Evolutionary conservation across 495 filamentous ascomycete genomes (phyloP).

Genomic region (Daldinia grandis): DNA sequence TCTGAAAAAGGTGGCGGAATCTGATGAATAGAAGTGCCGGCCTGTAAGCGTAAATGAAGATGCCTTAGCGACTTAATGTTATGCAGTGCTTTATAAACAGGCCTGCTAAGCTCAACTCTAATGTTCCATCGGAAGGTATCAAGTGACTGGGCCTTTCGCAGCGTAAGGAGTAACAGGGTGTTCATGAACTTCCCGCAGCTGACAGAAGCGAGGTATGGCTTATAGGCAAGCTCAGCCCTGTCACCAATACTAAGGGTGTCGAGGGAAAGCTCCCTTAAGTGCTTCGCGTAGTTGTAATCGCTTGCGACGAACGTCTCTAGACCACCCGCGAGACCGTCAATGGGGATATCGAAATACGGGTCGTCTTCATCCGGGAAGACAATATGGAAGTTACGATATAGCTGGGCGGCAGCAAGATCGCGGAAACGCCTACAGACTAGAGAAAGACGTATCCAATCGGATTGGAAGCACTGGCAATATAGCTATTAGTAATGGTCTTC

Average conservation of each 20-base stretch:
- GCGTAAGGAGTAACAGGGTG: constrained; percentile 63
- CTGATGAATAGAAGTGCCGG: constrained; percentile 58
- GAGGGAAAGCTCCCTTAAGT: constrained; percentile 60
- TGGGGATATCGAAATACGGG: constrained; percentile 51
- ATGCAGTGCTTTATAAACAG: constrained; percentile 65
- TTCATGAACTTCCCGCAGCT: constrained; percentile 70
- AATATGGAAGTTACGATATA: constrained; percentile 67
- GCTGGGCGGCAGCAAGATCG: constrained; percentile 61
- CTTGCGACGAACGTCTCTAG: constrained; percentile 68
- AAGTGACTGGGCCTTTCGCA: constrained; percentile 61
- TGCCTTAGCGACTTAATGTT: constrained; percentile 59
- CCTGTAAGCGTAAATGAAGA: constrained; percentile 66
- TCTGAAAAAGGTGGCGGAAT: constrained; percentile 53
- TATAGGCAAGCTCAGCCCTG: constrained; percentile 57
- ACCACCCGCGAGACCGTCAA: constrained; percentile 62
- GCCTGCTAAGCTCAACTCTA: constrained; percentile 66
- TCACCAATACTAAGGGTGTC: constrained; percentile 57
- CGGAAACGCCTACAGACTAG: constrained; percentile 64
- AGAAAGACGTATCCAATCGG: constrained; percentile 62
- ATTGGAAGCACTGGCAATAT: constrained; percentile 46
- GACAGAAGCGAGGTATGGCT: constrained; percentile 54
- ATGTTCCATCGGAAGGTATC: constrained; percentile 71
- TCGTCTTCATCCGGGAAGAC: constrained; percentile 65
- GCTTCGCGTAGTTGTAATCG: constrained; percentile 66
- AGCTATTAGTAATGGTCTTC: constrained; percentile 18